Evolutionary conservation across 2,329 filamentous ascomycete species (phyloP).

Genomic region (Fusarium drepaniforme): DNA sequence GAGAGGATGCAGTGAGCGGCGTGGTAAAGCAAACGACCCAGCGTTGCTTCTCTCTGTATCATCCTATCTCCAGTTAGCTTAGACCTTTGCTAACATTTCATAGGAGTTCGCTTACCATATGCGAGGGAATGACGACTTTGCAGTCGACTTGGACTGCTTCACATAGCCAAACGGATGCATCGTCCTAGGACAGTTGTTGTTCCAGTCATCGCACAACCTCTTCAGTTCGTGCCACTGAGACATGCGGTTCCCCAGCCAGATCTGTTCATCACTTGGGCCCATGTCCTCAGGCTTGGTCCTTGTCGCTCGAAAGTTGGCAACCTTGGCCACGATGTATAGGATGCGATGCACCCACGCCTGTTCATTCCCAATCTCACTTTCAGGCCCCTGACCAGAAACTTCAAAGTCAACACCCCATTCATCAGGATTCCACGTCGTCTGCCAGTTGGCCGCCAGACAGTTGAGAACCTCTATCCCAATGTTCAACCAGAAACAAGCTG

Average conservation of each 20-base stretch:
- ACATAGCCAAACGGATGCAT: constrained; percentile 90
- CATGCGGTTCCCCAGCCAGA: constrained; percentile 72
- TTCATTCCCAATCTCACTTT: constrained; percentile 63
- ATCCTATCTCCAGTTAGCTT: constrained; percentile 65
- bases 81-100: neutral
- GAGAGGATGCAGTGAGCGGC: constrained; percentile 85
- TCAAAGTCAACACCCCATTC: constrained; percentile 89
- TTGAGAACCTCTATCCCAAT: constrained; percentile 91
- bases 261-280: constrained; percentile 72
- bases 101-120: constrained; percentile 73
- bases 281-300: constrained; percentile 71
- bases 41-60: constrained; percentile 83
- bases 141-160: constrained; percentile 73
- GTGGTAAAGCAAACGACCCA: constrained; percentile 90
- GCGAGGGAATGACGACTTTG: constrained; percentile 84
- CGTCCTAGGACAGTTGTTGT: constrained; percentile 79
- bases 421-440: constrained; percentile 89
- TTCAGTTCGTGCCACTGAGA: constrained; percentile 86
- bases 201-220: constrained; percentile 86
- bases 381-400: constrained; percentile 53
- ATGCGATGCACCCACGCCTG: constrained; percentile 92
- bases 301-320: constrained; percentile 85
- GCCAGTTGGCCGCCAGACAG: constrained; percentile 89
- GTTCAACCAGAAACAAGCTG: constrained; percentile 95
- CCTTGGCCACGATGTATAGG: constrained; percentile 87